Evolutionary conservation across 306 rosid genomes (phyloP).

Genomic region (Gleditsia sinensis): DNA sequence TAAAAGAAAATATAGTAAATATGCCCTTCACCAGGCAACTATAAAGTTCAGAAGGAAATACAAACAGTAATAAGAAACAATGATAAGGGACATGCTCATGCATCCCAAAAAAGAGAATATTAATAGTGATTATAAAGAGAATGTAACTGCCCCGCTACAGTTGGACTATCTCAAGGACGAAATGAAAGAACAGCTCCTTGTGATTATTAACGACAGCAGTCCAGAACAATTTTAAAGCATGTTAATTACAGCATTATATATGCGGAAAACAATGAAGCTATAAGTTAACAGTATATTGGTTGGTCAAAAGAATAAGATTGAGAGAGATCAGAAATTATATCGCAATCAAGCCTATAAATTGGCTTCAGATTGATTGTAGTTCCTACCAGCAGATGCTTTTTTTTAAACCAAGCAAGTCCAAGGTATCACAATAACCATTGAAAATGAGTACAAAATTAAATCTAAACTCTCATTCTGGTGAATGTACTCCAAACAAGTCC

Average conservation of each 20-base stretch:
- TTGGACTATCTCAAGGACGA: background rate
- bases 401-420: background rate
- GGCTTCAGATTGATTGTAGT: background rate
- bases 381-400: background rate
- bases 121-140: background rate
- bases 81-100: background rate
- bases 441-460: background rate
- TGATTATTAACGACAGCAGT: background rate
- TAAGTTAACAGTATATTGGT: background rate
- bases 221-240: background rate
- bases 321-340: background rate
- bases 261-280: background rate
- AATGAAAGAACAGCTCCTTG: background rate
- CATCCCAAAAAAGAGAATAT: background rate
- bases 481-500: background rate
- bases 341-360: background rate
- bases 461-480: background rate
- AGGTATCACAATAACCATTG: background rate
- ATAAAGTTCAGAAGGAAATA: background rate
- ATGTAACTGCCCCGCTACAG: background rate
- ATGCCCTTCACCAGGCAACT: background rate
- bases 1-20: background rate
- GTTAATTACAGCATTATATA: background rate
- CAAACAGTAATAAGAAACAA: background rate
- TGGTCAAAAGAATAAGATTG: background rate